A percentile compares a stretch with the other conserved stretches of the same genome.
Evolutionary conservation across 148 eudicot species (phyloP).

Genomic region (Mesembryanthemum crystallinum): DNA sequence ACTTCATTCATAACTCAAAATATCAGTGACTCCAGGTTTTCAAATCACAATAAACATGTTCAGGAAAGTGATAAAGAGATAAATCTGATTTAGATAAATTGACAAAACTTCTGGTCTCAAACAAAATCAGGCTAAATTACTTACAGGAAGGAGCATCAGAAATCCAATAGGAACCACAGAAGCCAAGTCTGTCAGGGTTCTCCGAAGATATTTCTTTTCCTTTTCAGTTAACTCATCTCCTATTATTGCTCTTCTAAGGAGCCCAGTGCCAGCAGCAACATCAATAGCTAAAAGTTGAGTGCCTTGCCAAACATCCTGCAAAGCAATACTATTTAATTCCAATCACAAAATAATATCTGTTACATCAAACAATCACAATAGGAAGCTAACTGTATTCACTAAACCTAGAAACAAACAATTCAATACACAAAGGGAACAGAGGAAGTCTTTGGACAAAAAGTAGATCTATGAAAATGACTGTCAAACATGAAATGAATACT

Average conservation of each 20-base stretch:
- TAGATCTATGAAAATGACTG: too few species aligned
- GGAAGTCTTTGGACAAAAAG: too few species aligned
- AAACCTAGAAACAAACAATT: not conserved
- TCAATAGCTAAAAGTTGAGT: conserved; percentile 96
- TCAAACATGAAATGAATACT: too few species aligned
- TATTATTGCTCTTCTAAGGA: conserved; percentile 68
- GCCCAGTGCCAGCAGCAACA: conserved; percentile 72
- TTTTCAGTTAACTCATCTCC: conserved; percentile 90
- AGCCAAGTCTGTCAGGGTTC: conserved; percentile 88
- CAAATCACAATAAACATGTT: too few species aligned
- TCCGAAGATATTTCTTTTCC: conserved; percentile 74
- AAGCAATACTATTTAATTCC: not conserved
- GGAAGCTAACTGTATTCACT: not conserved
- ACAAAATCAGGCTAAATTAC: conserved; percentile 28
- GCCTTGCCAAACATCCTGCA: conserved; percentile 97
- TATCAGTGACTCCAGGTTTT: not conserved
- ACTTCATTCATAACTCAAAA: not conserved
- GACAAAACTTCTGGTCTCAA: not conserved
- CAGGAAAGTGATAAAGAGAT: not conserved
- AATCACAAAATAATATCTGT: not conserved
- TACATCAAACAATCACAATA: not conserved
- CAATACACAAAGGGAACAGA: too few species aligned
- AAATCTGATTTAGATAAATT: not conserved
- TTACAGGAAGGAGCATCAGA: conserved; percentile 99
- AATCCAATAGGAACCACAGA: conserved; percentile 93